Base-by-base conservation (phyloP, 1,284 basidiomycete genomes). In the Boletus semigastroideus region DNA sequence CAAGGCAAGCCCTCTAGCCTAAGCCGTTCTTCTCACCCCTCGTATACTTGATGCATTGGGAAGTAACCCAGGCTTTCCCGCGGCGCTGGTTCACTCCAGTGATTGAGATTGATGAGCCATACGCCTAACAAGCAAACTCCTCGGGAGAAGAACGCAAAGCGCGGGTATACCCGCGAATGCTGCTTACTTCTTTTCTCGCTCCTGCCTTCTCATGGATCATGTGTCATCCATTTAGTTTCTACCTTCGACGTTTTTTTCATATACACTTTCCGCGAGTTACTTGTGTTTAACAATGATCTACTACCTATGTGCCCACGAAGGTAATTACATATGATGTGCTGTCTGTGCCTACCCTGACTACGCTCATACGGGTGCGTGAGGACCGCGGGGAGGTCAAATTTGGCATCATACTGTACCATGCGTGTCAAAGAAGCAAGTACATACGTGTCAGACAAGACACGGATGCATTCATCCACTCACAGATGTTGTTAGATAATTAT, bases 61-160 rank as follows among this genome's bases (percentile, higher is more conserved):
- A 44, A 47, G 19, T 16, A 22, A 42, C 27, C 27, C 30, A 14
- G 20, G 39, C 22, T 37, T 30, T 52, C 20, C 22, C 39, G 42
- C 17, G 42, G 31, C 11, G 17, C 27, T 33, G 25, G n/a, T 16
- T 14, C 17, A 38, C 17, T 7, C 13, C 7, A 11, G 17, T 27
- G 34, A 28, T 44, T 30, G 34, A 16, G 34, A 28, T 44, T 30
- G 34, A 16, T 5, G 17, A n/a, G n/a, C n/a, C 22, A 13, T 5
- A 16, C 25, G 25, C 25, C 22, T 10, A 14, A 17, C 33, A 31
- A 22, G 9, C 5, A 25, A 59, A 42, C 47, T 56, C 58, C 58
- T 60, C 42, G 51, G 56, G 33, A 56, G 33, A 53, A 49, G 17
- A 38, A 31, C 6, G 17, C 22, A n/a, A 25, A 42, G 30, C 28